A percentile compares a stretch with the other conserved stretches of the same genome.
Evolutionary conservation across 768 basidiomycete species (phyloP).

Genomic region (Pisolithus tinctorius): DNA sequence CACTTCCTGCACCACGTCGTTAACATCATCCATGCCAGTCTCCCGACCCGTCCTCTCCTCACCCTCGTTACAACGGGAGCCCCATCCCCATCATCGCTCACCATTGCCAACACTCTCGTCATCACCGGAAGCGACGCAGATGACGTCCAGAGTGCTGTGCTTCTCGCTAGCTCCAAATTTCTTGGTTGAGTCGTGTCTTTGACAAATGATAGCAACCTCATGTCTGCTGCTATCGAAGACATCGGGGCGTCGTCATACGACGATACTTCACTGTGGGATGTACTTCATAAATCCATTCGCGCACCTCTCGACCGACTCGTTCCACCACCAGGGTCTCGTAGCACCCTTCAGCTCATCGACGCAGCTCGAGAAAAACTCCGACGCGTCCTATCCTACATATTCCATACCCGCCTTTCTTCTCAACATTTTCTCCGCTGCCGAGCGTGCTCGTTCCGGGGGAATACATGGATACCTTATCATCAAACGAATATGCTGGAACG

Average conservation of each 20-base stretch:
- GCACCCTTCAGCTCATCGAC: constrained; percentile 50
- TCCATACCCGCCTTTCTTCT: constrained; percentile 66
- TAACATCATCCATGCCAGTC: constrained; percentile 34
- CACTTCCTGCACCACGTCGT: constrained; percentile 53
- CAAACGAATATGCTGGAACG: constrained; percentile 77
- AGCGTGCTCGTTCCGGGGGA: constrained; percentile 50
- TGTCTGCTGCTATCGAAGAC: constrained; percentile 46
- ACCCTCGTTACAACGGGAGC: constrained; percentile 46
- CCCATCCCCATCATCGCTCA: constrained; percentile 19
- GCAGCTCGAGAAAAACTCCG: constrained; percentile 58
- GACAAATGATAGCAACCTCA: constrained; percentile 25
- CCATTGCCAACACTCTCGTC: constrained; percentile 40
- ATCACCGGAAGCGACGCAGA: constrained; percentile 50
- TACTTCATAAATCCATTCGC: constrained; percentile 55
- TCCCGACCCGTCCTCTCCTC: constrained; percentile 44
- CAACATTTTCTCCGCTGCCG: constrained; percentile 63
- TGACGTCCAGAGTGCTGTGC: constrained; percentile 58
- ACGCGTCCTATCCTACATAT: constrained; percentile 47
- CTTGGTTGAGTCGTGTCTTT: constrained; percentile 47
- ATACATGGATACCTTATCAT: constrained; percentile 67
- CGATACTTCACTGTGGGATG: constrained; percentile 61
- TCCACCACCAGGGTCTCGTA: constrained; percentile 60
- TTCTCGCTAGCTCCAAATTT: constrained; percentile 63
- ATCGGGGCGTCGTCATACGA: constrained; percentile 53
- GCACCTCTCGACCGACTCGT: constrained; percentile 52